A percentile compares a stretch with the other conserved stretches of the same genome.
Evolutionary conservation across 75 land plant species (phyloP).

Genomic region (Pinus albicaulis): DNA sequence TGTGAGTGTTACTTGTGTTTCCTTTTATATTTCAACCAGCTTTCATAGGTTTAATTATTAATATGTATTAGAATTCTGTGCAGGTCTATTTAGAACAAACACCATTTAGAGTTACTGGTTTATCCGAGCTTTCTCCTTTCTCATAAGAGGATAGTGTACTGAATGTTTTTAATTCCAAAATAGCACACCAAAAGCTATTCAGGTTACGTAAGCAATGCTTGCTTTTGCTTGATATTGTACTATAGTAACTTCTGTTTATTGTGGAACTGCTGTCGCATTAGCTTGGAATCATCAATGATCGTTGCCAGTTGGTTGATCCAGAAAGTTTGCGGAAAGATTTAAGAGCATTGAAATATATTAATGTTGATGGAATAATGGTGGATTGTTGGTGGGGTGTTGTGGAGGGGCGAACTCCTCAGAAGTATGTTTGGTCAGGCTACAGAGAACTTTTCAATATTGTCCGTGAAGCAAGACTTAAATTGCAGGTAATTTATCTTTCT

Average conservation of each 20-base stretch:
- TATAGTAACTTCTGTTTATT: not conserved
- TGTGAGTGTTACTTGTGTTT: conserved; percentile 37
- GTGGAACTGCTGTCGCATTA: conserved; percentile 15
- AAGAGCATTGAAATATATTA: conserved; percentile 51
- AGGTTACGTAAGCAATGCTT: not conserved
- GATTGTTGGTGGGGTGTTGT: conserved; percentile 93
- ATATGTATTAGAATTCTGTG: not conserved
- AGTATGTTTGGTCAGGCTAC: conserved; percentile 81
- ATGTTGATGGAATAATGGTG: conserved; percentile 81
- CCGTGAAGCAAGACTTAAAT: conserved; percentile 51
- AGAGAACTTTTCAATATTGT: conserved; percentile 63
- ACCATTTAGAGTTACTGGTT: too few species aligned
- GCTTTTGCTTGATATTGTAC: not conserved
- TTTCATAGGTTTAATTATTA: not conserved
- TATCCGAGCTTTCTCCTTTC: not conserved
- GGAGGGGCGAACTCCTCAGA: conserved; percentile 69
- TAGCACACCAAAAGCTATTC: conserved; percentile 2
- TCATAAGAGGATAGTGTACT: not conserved
- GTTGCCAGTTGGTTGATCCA: conserved; percentile 66
- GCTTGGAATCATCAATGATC: conserved; percentile 57
- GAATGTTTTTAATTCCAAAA: not conserved
- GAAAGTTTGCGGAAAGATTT: conserved; percentile 56
- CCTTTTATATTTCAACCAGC: not conserved
- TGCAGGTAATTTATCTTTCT: conserved; percentile 57
- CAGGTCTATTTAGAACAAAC: too few species aligned